Evolutionary conservation across 306 rosid genomes (phyloP).

Genomic region (Acacia confusa): DNA sequence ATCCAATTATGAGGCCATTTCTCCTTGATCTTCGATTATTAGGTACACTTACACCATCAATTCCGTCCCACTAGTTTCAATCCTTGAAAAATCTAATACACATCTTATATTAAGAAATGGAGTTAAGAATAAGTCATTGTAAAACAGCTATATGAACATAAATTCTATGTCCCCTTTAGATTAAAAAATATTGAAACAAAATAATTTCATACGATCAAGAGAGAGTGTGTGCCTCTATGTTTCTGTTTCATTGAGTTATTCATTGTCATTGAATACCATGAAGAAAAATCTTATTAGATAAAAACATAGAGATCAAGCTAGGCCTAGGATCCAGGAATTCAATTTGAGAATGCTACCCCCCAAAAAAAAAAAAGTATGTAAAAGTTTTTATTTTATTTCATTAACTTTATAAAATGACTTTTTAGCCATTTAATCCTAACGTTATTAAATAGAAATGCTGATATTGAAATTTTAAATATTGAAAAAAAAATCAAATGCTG

Average conservation of each 20-base stretch:
- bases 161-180: neutral
- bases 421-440: too few relatives aligned
- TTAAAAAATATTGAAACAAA: neutral
- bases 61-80: neutral
- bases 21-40: neutral
- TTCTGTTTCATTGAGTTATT: too few relatives aligned
- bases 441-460: too few relatives aligned
- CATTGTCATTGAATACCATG: neutral
- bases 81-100: neutral
- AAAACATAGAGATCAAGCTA: neutral
- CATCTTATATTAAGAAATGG: too few relatives aligned
- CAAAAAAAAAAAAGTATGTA: too few relatives aligned
- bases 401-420: too few relatives aligned
- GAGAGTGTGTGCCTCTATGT: neutral
- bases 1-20: constrained; percentile 5
- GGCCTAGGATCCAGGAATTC: neutral
- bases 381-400: too few relatives aligned
- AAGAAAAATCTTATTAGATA: neutral
- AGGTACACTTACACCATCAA: neutral
- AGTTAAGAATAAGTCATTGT: neutral
- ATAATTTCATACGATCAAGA: neutral
- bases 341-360: too few relatives aligned
- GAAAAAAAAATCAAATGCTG: too few relatives aligned
- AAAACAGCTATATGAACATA: neutral
- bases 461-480: too few relatives aligned